A percentile compares a stretch with the other conserved stretches of the same genome.
These are phyloP conservation scores for Silene uniflora DNA, from an alignment of 148 eudicot genomes.

Conservation along the genomic window DNA sequence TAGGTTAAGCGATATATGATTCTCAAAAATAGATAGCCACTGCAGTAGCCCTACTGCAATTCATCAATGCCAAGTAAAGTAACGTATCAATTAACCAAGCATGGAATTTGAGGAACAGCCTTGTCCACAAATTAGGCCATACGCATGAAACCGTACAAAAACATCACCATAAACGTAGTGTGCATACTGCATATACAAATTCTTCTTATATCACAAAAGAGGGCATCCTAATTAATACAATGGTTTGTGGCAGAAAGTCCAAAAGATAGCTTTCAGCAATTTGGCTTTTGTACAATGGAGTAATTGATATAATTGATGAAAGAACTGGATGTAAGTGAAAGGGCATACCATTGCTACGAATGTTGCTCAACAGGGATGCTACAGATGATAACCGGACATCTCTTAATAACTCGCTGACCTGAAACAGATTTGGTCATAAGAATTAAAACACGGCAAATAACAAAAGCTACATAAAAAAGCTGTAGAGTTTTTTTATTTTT, in stretches of 20 bases:
- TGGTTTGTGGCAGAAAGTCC: neutral
- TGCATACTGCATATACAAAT: neutral
- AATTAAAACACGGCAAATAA: neutral
- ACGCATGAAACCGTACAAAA: neutral
- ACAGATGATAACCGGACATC: slow-evolving; percentile 51
- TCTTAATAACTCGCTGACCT: slow-evolving; percentile 73
- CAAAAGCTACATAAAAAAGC: neutral
- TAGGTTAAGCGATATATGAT: neutral
- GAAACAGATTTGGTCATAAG: slow-evolving; percentile 14
- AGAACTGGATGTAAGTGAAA: neutral
- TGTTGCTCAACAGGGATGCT: slow-evolving; percentile 57
- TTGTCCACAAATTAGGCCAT: neutral
- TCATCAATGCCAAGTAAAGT: neutral
- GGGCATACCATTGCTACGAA: slow-evolving; percentile 66
- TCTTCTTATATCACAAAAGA: neutral
- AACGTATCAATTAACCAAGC: neutral
- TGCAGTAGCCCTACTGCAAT: neutral
- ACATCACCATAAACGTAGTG: neutral
- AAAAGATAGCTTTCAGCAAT: neutral
- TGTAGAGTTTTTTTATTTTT: neutral
- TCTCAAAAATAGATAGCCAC: neutral
- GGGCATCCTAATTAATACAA: neutral
- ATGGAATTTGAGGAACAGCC: neutral
- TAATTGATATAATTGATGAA: neutral
- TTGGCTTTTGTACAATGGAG: neutral